phyloP scores from a whole-genome alignment of 768 basidiomycete species.

The Rhizopogon vulgaris region DNA sequence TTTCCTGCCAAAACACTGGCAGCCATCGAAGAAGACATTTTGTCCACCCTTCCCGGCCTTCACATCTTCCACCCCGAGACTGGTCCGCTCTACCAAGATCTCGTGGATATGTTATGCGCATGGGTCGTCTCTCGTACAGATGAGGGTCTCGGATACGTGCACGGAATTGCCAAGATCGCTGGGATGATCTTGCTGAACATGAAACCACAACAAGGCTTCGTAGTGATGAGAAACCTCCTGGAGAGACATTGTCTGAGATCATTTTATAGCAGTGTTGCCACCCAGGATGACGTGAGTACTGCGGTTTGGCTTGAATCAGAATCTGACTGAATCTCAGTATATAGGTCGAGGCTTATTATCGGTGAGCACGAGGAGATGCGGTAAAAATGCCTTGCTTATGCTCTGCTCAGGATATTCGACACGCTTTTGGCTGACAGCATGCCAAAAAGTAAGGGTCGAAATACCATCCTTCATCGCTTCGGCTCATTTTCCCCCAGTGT shows the following conservation, averaged over 20 bases:
- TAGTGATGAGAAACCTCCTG: constrained; percentile 79
- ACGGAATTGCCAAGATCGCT: constrained; percentile 66
- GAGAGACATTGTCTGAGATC: constrained; percentile 81
- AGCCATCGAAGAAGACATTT: constrained; percentile 70
- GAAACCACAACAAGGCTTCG: constrained; percentile 66
- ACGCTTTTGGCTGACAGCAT: constrained; percentile 87
- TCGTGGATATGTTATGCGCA: constrained; percentile 79
- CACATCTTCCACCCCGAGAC: constrained; percentile 74
- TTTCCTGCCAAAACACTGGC: constrained; percentile 62
- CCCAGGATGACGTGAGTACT: constrained; percentile 72
- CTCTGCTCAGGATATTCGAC: constrained; percentile 70
- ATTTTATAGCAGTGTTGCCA: constrained; percentile 68
- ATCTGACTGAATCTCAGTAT: constrained; percentile 20
- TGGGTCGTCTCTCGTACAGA: constrained; percentile 86
- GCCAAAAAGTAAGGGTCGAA: constrained; percentile 69
- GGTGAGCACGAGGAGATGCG: constrained; percentile 36
- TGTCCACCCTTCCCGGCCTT: constrained; percentile 63
- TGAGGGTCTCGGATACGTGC: constrained; percentile 70
- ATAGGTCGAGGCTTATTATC: constrained; percentile 87
- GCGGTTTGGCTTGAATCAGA: constrained; percentile 10
- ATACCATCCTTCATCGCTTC: not conserved
- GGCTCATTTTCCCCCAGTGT: constrained; percentile 43
- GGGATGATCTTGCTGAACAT: constrained; percentile 87
- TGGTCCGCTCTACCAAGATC: constrained; percentile 76
- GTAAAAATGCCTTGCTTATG: not conserved